Evolutionary conservation across 2,329 filamentous ascomycete genomes (phyloP).

Genomic region (Verticillium tricorpus): DNA sequence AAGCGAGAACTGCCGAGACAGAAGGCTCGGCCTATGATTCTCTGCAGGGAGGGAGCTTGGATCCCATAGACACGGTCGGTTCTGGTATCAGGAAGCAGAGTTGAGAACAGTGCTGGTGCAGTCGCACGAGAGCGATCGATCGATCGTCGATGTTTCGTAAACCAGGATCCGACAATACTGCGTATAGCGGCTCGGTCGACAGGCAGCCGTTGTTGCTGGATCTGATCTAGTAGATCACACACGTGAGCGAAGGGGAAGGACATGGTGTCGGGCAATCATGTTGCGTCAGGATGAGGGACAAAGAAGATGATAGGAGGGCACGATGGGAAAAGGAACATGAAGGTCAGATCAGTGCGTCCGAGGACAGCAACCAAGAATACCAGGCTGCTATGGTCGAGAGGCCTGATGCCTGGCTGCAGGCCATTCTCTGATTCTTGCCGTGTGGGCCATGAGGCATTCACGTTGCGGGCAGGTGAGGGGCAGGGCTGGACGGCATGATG

Average conservation of each 20-base stretch:
- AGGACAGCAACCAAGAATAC: background rate
- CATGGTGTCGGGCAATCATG: slow-evolving; percentile 36
- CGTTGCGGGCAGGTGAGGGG: background rate
- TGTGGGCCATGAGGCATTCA: slow-evolving; percentile 1
- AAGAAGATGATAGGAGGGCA: background rate
- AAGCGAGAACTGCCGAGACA: slow-evolving; percentile 58
- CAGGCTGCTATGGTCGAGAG: background rate
- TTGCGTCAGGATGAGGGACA: background rate
- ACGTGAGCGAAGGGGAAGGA: slow-evolving; percentile 64
- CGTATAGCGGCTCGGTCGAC: slow-evolving; percentile 19
- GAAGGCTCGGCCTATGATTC: slow-evolving; percentile 62
- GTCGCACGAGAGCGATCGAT: slow-evolving; percentile 55
- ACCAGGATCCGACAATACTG: slow-evolving; percentile 59
- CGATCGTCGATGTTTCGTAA: slow-evolving; percentile 52
- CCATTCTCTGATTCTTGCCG: background rate
- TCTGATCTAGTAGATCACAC: slow-evolving; percentile 67
- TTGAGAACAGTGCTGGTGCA: slow-evolving; percentile 64
- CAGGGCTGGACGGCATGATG: background rate
- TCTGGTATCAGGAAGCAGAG: slow-evolving; percentile 69
- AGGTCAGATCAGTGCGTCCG: background rate
- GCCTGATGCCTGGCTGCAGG: background rate
- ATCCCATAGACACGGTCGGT: slow-evolving; percentile 75
- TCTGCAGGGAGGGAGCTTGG: slow-evolving; percentile 56
- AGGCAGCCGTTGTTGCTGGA: slow-evolving; percentile 44
- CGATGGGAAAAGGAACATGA: background rate